These are phyloP conservation scores for Trametes meyenii DNA, from an alignment of 768 basidiomycete genomes.

Conservation along the genomic window DNA sequence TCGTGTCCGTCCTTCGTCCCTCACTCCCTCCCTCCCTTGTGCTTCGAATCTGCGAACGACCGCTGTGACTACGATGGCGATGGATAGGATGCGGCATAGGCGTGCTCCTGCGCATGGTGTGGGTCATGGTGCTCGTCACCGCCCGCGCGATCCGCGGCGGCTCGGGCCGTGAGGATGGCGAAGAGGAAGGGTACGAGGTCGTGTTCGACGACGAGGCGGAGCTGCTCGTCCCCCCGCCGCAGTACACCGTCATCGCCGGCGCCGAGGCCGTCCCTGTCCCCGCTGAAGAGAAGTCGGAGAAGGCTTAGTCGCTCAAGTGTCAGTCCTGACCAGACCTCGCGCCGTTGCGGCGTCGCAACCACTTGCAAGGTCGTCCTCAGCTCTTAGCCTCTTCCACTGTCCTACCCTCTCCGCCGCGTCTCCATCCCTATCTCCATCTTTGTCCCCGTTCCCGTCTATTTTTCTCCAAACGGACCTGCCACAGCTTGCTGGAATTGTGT, in stretches of 20 bases:
- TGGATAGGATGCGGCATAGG: slow-evolving; percentile 78
- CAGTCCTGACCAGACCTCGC: too few relatives aligned
- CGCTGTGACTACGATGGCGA: not conserved
- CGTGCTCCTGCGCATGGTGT: slow-evolving; percentile 80
- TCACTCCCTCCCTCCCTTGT: not conserved
- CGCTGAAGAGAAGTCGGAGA: slow-evolving; percentile 16
- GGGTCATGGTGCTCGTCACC: slow-evolving; percentile 65
- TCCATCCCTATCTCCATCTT: too few relatives aligned
- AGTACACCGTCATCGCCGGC: slow-evolving; percentile 47
- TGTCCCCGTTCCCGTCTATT: too few relatives aligned
- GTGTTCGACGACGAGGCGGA: slow-evolving; percentile 52
- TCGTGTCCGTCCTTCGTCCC: not conserved
- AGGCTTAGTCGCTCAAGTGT: not conserved
- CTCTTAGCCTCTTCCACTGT: too few relatives aligned
- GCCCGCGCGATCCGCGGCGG: slow-evolving; percentile 54
- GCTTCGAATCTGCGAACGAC: not conserved
- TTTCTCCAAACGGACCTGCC: too few relatives aligned
- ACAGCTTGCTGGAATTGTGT: too few relatives aligned
- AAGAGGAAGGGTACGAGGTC: slow-evolving; percentile 45
- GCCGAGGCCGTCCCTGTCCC: slow-evolving; percentile 46
- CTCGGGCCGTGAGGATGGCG: slow-evolving; percentile 44
- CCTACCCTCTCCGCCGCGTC: too few relatives aligned
- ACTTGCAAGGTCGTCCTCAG: too few relatives aligned
- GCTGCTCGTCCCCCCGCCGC: slow-evolving; percentile 54
- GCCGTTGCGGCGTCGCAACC: too few relatives aligned